Evolutionary conservation across 2,329 filamentous ascomycete species (phyloP).

Genomic region (Ophiostoma quercus): DNA sequence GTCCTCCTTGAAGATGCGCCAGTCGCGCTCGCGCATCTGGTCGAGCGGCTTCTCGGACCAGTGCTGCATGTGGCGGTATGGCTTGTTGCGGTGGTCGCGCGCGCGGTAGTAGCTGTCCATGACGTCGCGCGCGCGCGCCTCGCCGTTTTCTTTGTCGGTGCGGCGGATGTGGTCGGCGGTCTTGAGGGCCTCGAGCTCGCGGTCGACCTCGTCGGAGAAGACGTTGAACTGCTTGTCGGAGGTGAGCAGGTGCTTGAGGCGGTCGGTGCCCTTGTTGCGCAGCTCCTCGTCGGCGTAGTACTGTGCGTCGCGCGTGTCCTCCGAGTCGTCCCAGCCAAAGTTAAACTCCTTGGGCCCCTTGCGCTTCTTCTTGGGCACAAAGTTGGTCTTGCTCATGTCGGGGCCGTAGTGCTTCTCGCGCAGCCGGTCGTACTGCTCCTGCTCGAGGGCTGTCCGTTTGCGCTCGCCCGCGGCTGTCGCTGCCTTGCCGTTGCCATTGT

Average conservation of each 20-base stretch:
- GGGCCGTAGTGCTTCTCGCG: constrained; percentile 86
- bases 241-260: constrained; percentile 30
- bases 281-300: constrained; percentile 24
- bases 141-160: constrained; percentile 70
- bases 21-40: constrained; percentile 95
- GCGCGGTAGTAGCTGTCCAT: constrained; percentile 78
- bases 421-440: constrained; percentile 68
- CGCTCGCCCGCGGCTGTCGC: not conserved
- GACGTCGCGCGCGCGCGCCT: constrained; percentile 69
- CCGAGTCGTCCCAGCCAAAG: constrained; percentile 93
- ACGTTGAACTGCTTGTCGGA: constrained; percentile 25
- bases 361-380: constrained; percentile 93
- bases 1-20: constrained; percentile 99
- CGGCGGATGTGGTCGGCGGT: constrained; percentile 40
- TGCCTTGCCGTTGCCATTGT: constrained; percentile 12
- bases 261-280: constrained; percentile 67
- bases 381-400: constrained; percentile 74
- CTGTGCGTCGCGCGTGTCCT: constrained; percentile 66
- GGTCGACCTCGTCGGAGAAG: constrained; percentile 23
- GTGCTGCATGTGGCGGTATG: constrained; percentile 72
- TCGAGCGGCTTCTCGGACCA: constrained; percentile 91
- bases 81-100: constrained; percentile 66
- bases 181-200: constrained; percentile 26
- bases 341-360: constrained; percentile 96
- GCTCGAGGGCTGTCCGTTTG: constrained; percentile 44